Conservation (phyloP, 768 basidiomycete genomes). For the Mycena rebaudengoi region DNA sequence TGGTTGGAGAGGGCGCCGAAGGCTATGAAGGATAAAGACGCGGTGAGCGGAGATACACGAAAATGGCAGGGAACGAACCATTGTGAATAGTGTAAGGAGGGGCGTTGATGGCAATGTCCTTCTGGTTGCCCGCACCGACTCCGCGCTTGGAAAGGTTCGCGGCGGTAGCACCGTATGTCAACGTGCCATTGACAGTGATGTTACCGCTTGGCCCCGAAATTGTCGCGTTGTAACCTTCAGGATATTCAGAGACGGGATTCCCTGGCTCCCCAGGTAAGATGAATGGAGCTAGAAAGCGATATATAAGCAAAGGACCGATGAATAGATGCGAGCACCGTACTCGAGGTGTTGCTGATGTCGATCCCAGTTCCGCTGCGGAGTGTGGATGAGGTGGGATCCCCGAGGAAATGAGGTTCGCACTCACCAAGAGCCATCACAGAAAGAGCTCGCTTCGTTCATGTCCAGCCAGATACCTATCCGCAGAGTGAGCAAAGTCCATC, state of each 20-base stretch:
- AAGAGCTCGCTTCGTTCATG: conserved; percentile 75
- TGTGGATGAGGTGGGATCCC: conserved; percentile 11
- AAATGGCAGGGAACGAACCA: conserved; percentile 54
- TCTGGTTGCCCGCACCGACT: conserved; percentile 58
- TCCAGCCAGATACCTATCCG: conserved; percentile 67
- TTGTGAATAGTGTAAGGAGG: conserved; percentile 81
- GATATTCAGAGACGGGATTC: conserved; percentile 62
- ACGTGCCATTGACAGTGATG: conserved; percentile 72
- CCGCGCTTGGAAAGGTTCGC: conserved; percentile 49
- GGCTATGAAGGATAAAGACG: no score
- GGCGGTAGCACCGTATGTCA: conserved; percentile 52
- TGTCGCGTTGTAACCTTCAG: conserved; percentile 75
- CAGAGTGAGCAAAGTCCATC: neutral
- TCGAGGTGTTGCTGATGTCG: conserved; percentile 59
- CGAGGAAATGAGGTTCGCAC: conserved; percentile 12
- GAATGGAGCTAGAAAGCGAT: conserved; percentile 45
- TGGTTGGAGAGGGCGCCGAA: conserved; percentile 59
- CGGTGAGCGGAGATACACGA: no score
- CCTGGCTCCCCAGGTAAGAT: conserved; percentile 66
- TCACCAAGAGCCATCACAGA: conserved; percentile 69
- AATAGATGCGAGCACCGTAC: neutral
- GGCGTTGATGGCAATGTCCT: conserved; percentile 57
- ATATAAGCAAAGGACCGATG: neutral
- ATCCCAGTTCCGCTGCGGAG: conserved; percentile 60
- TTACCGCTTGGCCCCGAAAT: conserved; percentile 77